Conservation (phyloP, 2,329 filamentous ascomycete genomes). For the Alternaria incomplexa region DNA sequence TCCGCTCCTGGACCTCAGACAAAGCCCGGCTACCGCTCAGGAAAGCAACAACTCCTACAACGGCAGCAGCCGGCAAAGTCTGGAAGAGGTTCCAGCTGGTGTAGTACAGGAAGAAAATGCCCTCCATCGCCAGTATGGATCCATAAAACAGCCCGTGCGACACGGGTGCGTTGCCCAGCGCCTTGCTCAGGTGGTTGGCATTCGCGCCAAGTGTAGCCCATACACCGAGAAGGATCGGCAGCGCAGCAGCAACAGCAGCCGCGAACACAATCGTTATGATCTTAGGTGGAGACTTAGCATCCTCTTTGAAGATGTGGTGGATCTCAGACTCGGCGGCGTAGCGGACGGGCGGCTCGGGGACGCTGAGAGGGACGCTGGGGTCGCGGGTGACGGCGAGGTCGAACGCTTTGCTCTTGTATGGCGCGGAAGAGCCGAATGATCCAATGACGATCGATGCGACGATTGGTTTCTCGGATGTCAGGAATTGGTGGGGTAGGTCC, state of each 20-base stretch:
- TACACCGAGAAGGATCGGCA: constrained; percentile 74
- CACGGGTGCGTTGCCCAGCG: constrained; percentile 76
- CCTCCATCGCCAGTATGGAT: constrained; percentile 86
- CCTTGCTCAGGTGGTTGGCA: constrained; percentile 75
- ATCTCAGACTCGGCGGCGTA: constrained; percentile 87
- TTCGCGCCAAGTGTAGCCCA: constrained; percentile 88
- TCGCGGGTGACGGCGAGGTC: constrained; percentile 72
- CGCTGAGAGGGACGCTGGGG: constrained; percentile 63
- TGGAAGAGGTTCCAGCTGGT: constrained; percentile 91
- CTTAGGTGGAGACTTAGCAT: constrained; percentile 80
- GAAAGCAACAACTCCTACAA: constrained; percentile 74
- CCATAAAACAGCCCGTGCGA: constrained; percentile 86
- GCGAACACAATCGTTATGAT: constrained; percentile 81
- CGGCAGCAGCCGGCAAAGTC: constrained; percentile 73
- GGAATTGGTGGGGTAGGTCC: constrained; percentile 85
- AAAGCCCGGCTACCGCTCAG: constrained; percentile 89
- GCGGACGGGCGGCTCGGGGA: constrained; percentile 72
- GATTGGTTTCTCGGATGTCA: constrained; percentile 70
- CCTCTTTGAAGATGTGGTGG: constrained; percentile 84
- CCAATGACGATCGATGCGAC: constrained; percentile 82
- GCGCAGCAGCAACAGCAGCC: constrained; percentile 71
- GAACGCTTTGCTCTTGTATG: constrained; percentile 74
- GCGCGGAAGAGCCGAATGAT: constrained; percentile 78
- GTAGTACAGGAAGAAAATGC: constrained; percentile 94
- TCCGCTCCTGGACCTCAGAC: constrained; percentile 88